Base-by-base conservation (phyloP, 208 protist genomes). In the Porcisia deanei region DNA sequence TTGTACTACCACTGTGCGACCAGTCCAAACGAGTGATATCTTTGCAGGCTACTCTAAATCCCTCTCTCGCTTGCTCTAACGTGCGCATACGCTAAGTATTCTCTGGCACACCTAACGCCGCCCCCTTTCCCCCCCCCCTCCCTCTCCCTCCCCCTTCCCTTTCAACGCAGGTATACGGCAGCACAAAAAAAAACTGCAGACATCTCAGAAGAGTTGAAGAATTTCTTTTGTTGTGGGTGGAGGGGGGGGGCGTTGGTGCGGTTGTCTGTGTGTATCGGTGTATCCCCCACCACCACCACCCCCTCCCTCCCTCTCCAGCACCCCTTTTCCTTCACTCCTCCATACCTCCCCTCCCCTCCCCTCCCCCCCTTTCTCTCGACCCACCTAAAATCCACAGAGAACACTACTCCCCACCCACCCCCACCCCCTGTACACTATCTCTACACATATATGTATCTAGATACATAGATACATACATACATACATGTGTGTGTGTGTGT, bases 31-130 rank as follows among this genome's bases (percentile, higher is more conserved):
- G 37, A 75, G 69, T 5, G 69, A 81, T 39, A 79, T 88, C 8
- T 88, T 91, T 71, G 63, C 78, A 37, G 41, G n/a, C 9, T 81
- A 81, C 65, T 53, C 76, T 0, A 75, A 37, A 30, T 64, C 74
- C 10, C 71, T 91, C 67, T 81, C 84, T 9, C 81, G 81, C 7
- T 58, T 82, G 37, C 65, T 88, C 14, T 69, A 70, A 55, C 18
- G 22, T 18, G 3, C 37, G 37, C 65, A 55, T n/a, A 43, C 37
- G 45, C 43, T 22, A 20, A 37, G 14, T 53, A 12, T 14, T 10
- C 30, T 20, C 18, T 4, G 8, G 37, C 22, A 9, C 34, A 59
- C 43, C 39, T 16, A 18, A n/a, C 47, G 16, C 4, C n/a, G 2
- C 65, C 20, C 8, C 65, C n/a, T 18, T 20, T 2, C 53, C 65